Conservation (phyloP, 768 basidiomycete species). For the Mycena belliarum region DNA sequence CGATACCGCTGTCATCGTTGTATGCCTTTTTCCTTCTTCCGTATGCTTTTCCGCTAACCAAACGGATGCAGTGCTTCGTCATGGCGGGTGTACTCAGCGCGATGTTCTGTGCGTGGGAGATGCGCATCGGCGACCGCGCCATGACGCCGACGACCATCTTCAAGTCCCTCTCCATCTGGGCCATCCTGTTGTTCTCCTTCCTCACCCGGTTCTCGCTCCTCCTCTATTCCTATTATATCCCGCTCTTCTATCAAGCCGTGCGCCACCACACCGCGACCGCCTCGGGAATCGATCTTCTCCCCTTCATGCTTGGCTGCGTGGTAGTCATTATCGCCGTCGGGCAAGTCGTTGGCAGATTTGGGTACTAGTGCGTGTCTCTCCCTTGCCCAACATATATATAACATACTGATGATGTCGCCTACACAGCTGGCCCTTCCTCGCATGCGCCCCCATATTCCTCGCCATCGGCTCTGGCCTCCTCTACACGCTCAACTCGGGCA, state of each 20-base stretch:
- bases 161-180: constrained; percentile 9
- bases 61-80: constrained; percentile 20
- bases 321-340: constrained; percentile 11
- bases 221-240: constrained; percentile 21
- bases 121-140: constrained; percentile 10
- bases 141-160: constrained; percentile 21
- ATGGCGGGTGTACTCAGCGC: constrained; percentile 8
- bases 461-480: constrained; percentile 18
- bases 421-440: constrained; percentile 10
- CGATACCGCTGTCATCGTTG: background rate
- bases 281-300: constrained; percentile 22
- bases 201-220: constrained; percentile 15
- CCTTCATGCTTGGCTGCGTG: constrained; percentile 18
- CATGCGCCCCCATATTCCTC: constrained; percentile 11
- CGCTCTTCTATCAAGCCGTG: constrained; percentile 22
- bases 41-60: too few species aligned
- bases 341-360: constrained; percentile 3
- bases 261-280: constrained; percentile 10
- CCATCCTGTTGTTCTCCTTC: constrained; percentile 8
- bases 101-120: constrained; percentile 17
- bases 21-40: too few species aligned
- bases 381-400: background rate
- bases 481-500: constrained; percentile 5
- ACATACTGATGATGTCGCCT: too few species aligned
- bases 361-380: constrained; percentile 3